These are phyloP conservation scores for Geosmithia putterillii DNA, from an alignment of 2,329 filamentous ascomycete genomes.

Conservation along the genomic window DNA sequence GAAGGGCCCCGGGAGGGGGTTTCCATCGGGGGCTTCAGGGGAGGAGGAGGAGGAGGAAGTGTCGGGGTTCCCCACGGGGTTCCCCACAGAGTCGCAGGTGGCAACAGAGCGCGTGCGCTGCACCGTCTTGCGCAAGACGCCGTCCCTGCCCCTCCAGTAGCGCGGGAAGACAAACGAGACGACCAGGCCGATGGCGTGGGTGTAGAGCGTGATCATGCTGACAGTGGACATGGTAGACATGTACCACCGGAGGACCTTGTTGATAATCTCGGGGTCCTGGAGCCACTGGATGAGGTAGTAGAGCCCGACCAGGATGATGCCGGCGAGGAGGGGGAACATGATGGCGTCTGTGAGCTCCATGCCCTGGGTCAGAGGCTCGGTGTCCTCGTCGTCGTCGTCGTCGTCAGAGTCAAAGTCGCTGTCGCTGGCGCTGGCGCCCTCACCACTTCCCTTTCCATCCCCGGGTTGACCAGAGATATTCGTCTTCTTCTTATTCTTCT, in stretches of 20 bases:
- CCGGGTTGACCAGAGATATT: too few relatives aligned
- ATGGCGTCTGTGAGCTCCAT: constrained; percentile 65
- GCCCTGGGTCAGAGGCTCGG: constrained; percentile 35
- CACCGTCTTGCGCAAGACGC: constrained; percentile 32
- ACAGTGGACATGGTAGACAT: constrained; percentile 72
- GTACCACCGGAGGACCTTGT: constrained; percentile 72
- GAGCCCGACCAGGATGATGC: constrained; percentile 55
- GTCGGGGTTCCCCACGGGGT: constrained; percentile 10
- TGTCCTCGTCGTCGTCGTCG: constrained; percentile 22
- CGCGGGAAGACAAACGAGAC: constrained; percentile 62
- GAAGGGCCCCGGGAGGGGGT: constrained; percentile 18
- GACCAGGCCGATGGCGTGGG: constrained; percentile 54
- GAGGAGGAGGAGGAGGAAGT: background rate
- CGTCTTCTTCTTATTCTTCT: background rate
- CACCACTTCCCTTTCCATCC: too few relatives aligned
- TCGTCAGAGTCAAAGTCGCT: too few relatives aligned
- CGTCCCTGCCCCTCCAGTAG: constrained; percentile 43
- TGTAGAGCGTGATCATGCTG: constrained; percentile 59
- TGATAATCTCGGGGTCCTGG: constrained; percentile 67
- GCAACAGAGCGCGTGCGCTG: constrained; percentile 24
- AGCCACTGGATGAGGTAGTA: constrained; percentile 89
- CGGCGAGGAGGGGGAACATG: constrained; percentile 71
- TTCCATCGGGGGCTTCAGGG: constrained; percentile 6
- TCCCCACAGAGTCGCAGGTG: constrained; percentile 20
- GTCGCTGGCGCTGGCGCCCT: too few relatives aligned